These are phyloP conservation scores for Chimonanthus salicifolius DNA, from an alignment of 164 flowering plant species.

Conservation along the genomic window DNA sequence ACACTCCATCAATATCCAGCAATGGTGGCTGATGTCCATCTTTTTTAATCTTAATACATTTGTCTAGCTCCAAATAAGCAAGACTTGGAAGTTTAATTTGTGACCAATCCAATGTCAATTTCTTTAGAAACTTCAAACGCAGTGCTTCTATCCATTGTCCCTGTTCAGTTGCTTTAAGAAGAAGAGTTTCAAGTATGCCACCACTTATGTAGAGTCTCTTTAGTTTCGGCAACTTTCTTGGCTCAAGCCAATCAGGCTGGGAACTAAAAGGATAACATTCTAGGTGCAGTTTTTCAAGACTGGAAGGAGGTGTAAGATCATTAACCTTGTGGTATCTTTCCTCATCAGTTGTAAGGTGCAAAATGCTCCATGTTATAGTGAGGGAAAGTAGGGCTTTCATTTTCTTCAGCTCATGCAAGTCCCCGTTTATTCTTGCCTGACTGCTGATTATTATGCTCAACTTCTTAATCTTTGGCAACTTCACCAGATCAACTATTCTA, in stretches of 20 bases:
- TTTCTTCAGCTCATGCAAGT: background rate
- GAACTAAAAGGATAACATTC: constrained; percentile 17
- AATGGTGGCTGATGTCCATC: background rate
- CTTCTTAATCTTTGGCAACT: constrained; percentile 23
- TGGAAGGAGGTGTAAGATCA: background rate
- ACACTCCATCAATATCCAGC: background rate
- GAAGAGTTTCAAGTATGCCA: constrained; percentile 21
- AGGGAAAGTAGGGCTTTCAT: constrained; percentile 12
- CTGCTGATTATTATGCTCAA: constrained; percentile 23
- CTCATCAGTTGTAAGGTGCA: background rate
- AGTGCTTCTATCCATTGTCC: constrained; percentile 17
- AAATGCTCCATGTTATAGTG: constrained; percentile 28
- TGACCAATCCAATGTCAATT: constrained; percentile 10
- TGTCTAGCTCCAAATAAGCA: constrained; percentile 18
- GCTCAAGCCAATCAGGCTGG: constrained; percentile 21
- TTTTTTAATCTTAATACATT: background rate
- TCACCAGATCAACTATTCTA: constrained; percentile 17
- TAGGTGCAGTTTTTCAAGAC: constrained; percentile 34
- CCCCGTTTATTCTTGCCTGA: background rate
- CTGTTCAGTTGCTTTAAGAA: background rate
- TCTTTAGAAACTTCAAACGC: constrained; percentile 25
- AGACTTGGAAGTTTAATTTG: constrained; percentile 14
- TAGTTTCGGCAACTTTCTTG: background rate
- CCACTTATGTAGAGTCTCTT: constrained; percentile 36
- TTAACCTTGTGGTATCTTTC: too few relatives aligned